Percentiles rank a stretch among this genome's conserved stretches.
phyloP scores from a whole-genome alignment of 2,329 filamentous ascomycete species.

The Neonectria ditissima region DNA sequence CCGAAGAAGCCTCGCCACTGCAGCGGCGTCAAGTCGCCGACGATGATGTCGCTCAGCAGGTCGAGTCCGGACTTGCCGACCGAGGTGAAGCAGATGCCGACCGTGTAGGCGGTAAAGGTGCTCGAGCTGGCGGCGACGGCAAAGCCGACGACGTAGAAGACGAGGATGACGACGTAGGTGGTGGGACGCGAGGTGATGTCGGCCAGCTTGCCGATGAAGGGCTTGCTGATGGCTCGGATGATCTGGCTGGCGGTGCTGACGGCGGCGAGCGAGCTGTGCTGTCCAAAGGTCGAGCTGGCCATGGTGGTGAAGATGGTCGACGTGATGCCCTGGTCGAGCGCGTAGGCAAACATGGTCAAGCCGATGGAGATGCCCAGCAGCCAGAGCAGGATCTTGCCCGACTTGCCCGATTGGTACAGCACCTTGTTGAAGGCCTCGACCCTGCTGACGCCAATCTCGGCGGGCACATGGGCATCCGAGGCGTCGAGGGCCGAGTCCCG shows the following conservation, averaged over 20 bases:
- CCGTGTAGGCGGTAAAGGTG: slow-evolving; percentile 49
- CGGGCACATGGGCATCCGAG: neutral
- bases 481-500: neutral
- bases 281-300: slow-evolving; percentile 50
- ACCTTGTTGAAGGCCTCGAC: slow-evolving; percentile 56
- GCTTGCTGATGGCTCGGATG: slow-evolving; percentile 54
- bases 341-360: slow-evolving; percentile 54
- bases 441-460: slow-evolving; percentile 47
- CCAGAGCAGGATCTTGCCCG: slow-evolving; percentile 51
- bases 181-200: slow-evolving; percentile 54
- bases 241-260: slow-evolving; percentile 50
- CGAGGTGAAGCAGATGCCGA: slow-evolving; percentile 53
- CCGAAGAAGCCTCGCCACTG: slow-evolving; percentile 54
- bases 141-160: slow-evolving; percentile 53
- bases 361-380: slow-evolving; percentile 51
- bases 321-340: slow-evolving; percentile 54
- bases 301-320: slow-evolving; percentile 49
- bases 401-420: slow-evolving; percentile 52
- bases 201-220: slow-evolving; percentile 53
- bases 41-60: slow-evolving; percentile 52
- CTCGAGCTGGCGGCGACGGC: slow-evolving; percentile 48
- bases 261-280: slow-evolving; percentile 49
- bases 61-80: slow-evolving; percentile 54
- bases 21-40: slow-evolving; percentile 51
- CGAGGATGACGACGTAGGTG: slow-evolving; percentile 54